phyloP scores from a whole-genome alignment of 225 moss, liverwort and hornwort species.

The Asterella californica region DNA sequence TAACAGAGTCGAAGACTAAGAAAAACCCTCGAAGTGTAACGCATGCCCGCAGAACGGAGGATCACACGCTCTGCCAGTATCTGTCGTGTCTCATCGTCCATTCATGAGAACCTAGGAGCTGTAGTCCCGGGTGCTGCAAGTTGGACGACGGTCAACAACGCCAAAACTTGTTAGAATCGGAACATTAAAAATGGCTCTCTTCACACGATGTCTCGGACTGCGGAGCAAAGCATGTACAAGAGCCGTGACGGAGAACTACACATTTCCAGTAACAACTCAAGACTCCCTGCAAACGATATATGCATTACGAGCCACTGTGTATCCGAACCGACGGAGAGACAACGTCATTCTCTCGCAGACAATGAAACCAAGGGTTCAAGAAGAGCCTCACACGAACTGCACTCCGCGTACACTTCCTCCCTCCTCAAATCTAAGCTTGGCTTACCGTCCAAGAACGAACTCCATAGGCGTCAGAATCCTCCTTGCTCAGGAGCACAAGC shows the following conservation, averaged over 20 bases:
- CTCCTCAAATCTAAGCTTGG: not conserved
- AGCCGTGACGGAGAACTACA: not conserved
- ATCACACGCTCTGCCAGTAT: not conserved
- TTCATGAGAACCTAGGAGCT: not conserved
- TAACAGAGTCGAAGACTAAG: not conserved
- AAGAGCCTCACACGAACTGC: not conserved
- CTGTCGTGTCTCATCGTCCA: slow-evolving; percentile 6
- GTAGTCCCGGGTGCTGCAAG: not conserved
- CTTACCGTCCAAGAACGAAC: not conserved
- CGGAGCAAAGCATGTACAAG: too few species aligned
- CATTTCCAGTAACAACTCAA: not conserved
- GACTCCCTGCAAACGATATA: not conserved
- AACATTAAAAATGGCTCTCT: not conserved
- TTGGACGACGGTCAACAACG: not conserved
- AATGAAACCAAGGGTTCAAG: not conserved
- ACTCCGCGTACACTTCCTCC: not conserved
- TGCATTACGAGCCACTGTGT: not conserved
- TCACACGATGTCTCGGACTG: not conserved
- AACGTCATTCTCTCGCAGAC: not conserved
- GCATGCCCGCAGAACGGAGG: not conserved
- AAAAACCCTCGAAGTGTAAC: not conserved
- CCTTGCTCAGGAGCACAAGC: not conserved
- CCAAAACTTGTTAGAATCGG: not conserved
- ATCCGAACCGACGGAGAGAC: not conserved
- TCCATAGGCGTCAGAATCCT: not conserved